These are phyloP conservation scores for Pyrenula aspistea DNA, from an alignment of 495 filamentous ascomycete species.

Conservation along the genomic window DNA sequence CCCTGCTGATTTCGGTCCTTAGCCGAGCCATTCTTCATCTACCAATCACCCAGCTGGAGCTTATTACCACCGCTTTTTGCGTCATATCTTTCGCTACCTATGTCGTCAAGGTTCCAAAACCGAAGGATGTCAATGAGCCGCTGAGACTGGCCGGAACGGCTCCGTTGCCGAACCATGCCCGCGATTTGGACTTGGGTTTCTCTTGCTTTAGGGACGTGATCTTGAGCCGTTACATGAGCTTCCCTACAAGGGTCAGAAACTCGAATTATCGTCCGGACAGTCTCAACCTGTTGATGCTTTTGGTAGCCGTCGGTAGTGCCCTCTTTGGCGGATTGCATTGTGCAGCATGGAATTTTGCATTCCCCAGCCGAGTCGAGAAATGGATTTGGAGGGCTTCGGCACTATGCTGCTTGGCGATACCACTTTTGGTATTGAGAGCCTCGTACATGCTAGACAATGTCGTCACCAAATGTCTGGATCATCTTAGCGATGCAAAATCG, in stretches of 20 bases:
- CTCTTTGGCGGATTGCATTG: constrained; percentile 11
- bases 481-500: background rate
- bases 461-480: background rate
- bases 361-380: constrained; percentile 6
- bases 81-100: constrained; percentile 10
- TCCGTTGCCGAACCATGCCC: constrained; percentile 1
- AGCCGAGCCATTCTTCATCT: constrained; percentile 6
- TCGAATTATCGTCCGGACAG: background rate
- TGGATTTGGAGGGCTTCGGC: constrained; percentile 3
- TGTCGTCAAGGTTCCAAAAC: constrained; percentile 1
- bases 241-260: background rate
- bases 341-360: constrained; percentile 10
- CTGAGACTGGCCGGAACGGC: background rate
- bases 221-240: background rate
- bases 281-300: background rate
- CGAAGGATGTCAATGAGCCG: constrained; percentile 5
- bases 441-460: background rate
- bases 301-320: background rate
- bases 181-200: background rate
- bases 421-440: background rate
- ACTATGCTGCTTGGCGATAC: background rate
- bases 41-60: constrained; percentile 17
- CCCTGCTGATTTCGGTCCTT: constrained; percentile 15
- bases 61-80: constrained; percentile 17
- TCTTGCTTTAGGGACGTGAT: background rate